Percentiles rank a stretch among this genome's conserved stretches.
Evolutionary conservation across 495 filamentous ascomycete species (phyloP).

Genomic region (Podospora didyma): DNA sequence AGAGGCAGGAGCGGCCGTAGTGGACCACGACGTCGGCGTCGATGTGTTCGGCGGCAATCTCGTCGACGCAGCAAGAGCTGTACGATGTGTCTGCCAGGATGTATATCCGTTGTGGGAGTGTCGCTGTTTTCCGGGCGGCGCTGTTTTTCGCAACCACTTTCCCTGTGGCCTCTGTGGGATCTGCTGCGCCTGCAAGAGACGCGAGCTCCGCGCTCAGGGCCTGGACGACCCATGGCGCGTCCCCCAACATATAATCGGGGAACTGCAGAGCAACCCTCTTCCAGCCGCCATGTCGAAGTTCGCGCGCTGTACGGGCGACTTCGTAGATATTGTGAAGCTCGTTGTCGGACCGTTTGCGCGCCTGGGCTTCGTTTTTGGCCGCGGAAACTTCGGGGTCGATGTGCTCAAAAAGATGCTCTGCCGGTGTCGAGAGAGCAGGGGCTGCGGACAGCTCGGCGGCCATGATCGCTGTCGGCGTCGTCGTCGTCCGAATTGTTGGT

Average conservation of each 20-base stretch:
- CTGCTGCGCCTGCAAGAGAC: not conserved
- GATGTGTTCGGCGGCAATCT: constrained; percentile 93
- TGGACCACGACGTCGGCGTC: constrained; percentile 90
- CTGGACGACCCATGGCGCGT: constrained; percentile 78
- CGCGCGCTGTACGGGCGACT: constrained; percentile 71
- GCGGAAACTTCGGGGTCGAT: constrained; percentile 37
- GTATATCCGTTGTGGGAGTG: constrained; percentile 51
- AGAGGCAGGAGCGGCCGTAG: constrained; percentile 89
- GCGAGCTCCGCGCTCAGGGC: constrained; percentile 58
- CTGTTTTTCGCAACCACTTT: constrained; percentile 1
- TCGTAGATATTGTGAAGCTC: constrained; percentile 80
- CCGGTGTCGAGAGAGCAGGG: constrained; percentile 85
- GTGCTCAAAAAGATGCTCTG: constrained; percentile 69
- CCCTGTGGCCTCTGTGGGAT: not conserved
- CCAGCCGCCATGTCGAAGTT: constrained; percentile 68
- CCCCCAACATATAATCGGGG: constrained; percentile 82
- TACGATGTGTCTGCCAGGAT: constrained; percentile 97
- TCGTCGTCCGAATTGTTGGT: not conserved
- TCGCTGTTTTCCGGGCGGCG: constrained; percentile 10
- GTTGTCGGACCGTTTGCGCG: constrained; percentile 54
- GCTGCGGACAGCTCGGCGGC: constrained; percentile 41
- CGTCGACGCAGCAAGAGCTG: constrained; percentile 94
- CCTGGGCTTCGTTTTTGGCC: constrained; percentile 32
- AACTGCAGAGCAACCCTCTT: constrained; percentile 85
- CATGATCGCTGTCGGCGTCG: constrained; percentile 20